Evolutionary conservation across 2,329 filamentous ascomycete genomes (phyloP), one percentile per base, ranked within the genome.

Genomic region (Microascus cirrosus): DNA sequence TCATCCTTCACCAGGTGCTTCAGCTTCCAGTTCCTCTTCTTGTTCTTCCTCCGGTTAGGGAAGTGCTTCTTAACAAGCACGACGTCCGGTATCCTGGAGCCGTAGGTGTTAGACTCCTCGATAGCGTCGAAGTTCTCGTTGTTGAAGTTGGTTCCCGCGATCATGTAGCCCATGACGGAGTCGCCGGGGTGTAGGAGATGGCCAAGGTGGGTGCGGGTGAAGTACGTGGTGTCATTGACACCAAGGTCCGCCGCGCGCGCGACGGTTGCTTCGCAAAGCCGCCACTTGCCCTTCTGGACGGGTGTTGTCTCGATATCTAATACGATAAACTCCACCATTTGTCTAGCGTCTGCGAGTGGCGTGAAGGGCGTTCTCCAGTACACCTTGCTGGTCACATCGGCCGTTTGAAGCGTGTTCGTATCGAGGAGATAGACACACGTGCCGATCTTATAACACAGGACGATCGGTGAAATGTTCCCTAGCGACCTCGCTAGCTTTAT

Each of bases 21-120:
- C 71, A 99, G 84, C 71, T 87, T 89, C 94, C 94, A 99, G 78
- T 89, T 89, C 64, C 95, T 85, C 71, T 79, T 81, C 77, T 85
- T 86, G 66, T 74, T 74, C 69, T 84, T 81, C 77, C 88, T 86
- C 73, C 88, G 87, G 65, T 89, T 84, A 60, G 87, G 84, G 74
- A 95, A 99, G 79, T 90, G 86, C 73, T 99, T 99, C 90, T 95
- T 97, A 70, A 99, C 90, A 3, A 99, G 80, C 7, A 99, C 75
- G 0, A 97, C 94, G 66, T 99, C 94, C 0, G 94, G 94, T 58
- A 99, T 89, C 3, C 80, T 84, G 2, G 85, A 86, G 2, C 83
- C 77, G 73, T 95, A 93, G 55, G 86, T 84, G 70, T 84, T 84
- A 57, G 86, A 90, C 55, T 81, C 73, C 71, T 96, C 91, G 36